Evolutionary conservation across 345 rosid genomes (phyloP).

Genomic region (Rhodamnia argentea): DNA sequence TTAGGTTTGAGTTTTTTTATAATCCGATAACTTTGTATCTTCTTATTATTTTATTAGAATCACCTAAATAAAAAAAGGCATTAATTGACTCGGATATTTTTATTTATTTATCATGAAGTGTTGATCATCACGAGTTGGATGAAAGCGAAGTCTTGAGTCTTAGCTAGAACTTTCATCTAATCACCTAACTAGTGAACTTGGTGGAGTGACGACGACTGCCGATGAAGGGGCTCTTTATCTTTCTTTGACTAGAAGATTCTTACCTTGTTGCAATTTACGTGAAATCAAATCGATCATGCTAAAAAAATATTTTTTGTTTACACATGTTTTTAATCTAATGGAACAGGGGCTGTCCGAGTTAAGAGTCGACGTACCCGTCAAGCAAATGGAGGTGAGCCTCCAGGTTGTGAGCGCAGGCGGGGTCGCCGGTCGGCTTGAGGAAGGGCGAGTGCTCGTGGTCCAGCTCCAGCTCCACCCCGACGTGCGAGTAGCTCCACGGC

Average conservation of each 20-base stretch:
- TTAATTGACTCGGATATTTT: too few species aligned
- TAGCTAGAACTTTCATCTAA: background rate
- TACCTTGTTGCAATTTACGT: background rate
- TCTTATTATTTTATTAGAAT: too few species aligned
- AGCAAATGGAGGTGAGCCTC: slow-evolving; percentile 75
- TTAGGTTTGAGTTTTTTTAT: too few species aligned
- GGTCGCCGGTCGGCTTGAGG: slow-evolving; percentile 39
- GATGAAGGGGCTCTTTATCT: background rate
- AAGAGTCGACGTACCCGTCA: slow-evolving; percentile 54
- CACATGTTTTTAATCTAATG: background rate
- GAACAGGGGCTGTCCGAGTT: background rate
- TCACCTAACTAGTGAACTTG: background rate
- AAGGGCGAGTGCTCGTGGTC: slow-evolving; percentile 69
- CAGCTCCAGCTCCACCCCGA: slow-evolving; percentile 59
- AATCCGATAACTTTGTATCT: too few species aligned
- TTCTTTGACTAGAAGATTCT: background rate
- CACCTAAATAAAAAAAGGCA: too few species aligned
- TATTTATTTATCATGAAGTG: too few species aligned
- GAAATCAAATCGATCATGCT: background rate
- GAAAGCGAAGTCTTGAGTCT: background rate
- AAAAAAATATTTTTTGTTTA: too few species aligned
- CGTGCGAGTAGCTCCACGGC: slow-evolving; percentile 83
- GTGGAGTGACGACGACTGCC: background rate
- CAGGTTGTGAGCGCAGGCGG: slow-evolving; percentile 51
- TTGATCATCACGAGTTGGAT: too few species aligned